Base-by-base conservation (phyloP, 805 yeast species). In the Metahyphopichia silvanorum region DNA sequence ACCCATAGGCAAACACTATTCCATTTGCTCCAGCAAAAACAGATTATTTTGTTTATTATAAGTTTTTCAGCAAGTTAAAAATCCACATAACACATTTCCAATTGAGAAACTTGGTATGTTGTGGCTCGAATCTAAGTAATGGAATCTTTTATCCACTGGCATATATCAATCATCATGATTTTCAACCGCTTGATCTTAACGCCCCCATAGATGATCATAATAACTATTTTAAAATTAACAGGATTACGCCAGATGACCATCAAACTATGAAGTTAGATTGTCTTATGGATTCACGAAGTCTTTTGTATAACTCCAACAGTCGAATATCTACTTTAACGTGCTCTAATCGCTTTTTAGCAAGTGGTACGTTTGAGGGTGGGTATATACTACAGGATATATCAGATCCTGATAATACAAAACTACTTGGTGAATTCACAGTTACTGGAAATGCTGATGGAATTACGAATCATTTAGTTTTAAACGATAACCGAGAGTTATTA, bases 21-120 rank as follows among this genome's bases (percentile, higher is more conserved):
- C 22, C 34, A 9, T 28, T 34, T 0, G 49, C 40, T 40, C 31
- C 41, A 20, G 38, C 51, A 8, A 49, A 43, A 20, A 59, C 69
- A 6, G 65, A 66, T 23, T 62, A 69, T 32, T 69, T 48, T 41
- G 47, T 45, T 37, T 67, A 64, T 39, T 51, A 61, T 21, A 57
- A 54, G 32, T 71, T 66, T 41, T 69, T 52, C 53, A 51, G 66
- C 36, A 51, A 56, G 37, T 63, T 78, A 6, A 67, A 65, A 32
- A 74, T 79, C 5, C 68, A 64, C 40, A 56, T 76, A 9, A 66
- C 71, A 13, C 83, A 79, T 56, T 76, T 77, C 49, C 83, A 77
- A 53, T 57, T 78, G 21, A 54, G 83, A 11, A 69, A 74, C 35
- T 53, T 76, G 30, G 66, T 78, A 6, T 63, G 65, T 34, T 69